A percentile compares a stretch with the other conserved stretches of the same genome.
These are phyloP conservation scores for Alternaria sp. DNA, from an alignment of 2,329 filamentous ascomycete genomes.

Conservation along the genomic window DNA sequence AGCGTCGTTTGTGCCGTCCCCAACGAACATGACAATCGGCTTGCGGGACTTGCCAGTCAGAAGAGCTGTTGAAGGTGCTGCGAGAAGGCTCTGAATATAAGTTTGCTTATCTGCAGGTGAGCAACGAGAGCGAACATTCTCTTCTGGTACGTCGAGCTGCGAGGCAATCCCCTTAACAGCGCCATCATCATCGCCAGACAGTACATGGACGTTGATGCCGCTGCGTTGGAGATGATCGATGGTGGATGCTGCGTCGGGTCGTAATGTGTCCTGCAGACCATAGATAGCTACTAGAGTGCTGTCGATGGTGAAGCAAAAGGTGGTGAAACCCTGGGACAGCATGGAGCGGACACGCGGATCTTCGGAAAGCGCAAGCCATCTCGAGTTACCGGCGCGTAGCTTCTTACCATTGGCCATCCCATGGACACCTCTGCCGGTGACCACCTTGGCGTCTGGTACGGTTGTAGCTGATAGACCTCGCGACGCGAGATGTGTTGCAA, in stretches of 20 bases:
- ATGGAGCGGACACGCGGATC: slow-evolving; percentile 53
- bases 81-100: slow-evolving; percentile 56
- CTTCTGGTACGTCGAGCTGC: slow-evolving; percentile 42
- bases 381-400: slow-evolving; percentile 58
- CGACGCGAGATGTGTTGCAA: slow-evolving; percentile 54
- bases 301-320: slow-evolving; percentile 65
- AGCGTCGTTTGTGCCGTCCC: slow-evolving; percentile 85
- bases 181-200: slow-evolving; percentile 65
- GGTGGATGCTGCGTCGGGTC: slow-evolving; percentile 61
- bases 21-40: slow-evolving; percentile 69
- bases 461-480: slow-evolving; percentile 4
- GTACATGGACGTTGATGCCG: slow-evolving; percentile 60
- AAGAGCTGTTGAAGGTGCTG: background rate
- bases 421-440: slow-evolving; percentile 57
- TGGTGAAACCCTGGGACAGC: slow-evolving; percentile 29
- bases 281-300: slow-evolving; percentile 55
- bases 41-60: slow-evolving; percentile 3
- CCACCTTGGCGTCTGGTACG: slow-evolving; percentile 38
- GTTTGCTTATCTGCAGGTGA: slow-evolving; percentile 63
- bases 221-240: slow-evolving; percentile 59
- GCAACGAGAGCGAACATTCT: slow-evolving; percentile 57
- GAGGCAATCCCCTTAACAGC: slow-evolving; percentile 59
- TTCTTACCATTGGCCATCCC: slow-evolving; percentile 39
- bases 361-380: slow-evolving; percentile 56
- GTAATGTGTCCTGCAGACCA: slow-evolving; percentile 59